phyloP scores from a whole-genome alignment of 306 rosid genomes.

The Delonix regia region DNA sequence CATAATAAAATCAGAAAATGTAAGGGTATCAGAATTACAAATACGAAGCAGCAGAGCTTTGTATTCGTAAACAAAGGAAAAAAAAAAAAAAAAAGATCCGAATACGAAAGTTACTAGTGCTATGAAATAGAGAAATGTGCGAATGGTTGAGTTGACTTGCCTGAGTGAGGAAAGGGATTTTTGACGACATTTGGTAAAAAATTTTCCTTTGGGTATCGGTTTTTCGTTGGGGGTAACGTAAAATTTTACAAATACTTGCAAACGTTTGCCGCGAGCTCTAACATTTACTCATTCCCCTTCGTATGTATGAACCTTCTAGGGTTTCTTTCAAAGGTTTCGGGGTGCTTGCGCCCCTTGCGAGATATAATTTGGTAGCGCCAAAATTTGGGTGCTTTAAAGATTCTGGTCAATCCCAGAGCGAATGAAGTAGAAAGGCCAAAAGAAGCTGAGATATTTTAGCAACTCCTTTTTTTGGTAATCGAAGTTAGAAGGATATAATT shows the following conservation, averaged over 20 bases:
- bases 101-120: neutral
- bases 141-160: slow-evolving; percentile 49
- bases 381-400: slow-evolving; percentile 1
- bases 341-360: neutral
- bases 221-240: neutral
- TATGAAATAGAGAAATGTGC: neutral
- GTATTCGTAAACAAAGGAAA: neutral
- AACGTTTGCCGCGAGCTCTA: neutral
- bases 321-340: neutral
- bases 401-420: neutral
- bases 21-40: neutral
- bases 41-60: neutral
- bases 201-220: neutral
- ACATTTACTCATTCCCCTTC: neutral
- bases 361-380: neutral
- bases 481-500: too few species aligned
- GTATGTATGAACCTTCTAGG: neutral
- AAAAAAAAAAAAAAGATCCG: neutral
- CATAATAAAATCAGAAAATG: neutral
- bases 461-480: too few species aligned
- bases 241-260: neutral
- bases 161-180: slow-evolving; percentile 51
- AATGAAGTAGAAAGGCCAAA: neutral
- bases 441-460: too few species aligned
- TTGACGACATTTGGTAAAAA: slow-evolving; percentile 46